A percentile compares a stretch with the other conserved stretches of the same genome.
These are phyloP conservation scores for Curvularia sp. DNA, from an alignment of 2,329 filamentous ascomycete species.

Conservation along the genomic window DNA sequence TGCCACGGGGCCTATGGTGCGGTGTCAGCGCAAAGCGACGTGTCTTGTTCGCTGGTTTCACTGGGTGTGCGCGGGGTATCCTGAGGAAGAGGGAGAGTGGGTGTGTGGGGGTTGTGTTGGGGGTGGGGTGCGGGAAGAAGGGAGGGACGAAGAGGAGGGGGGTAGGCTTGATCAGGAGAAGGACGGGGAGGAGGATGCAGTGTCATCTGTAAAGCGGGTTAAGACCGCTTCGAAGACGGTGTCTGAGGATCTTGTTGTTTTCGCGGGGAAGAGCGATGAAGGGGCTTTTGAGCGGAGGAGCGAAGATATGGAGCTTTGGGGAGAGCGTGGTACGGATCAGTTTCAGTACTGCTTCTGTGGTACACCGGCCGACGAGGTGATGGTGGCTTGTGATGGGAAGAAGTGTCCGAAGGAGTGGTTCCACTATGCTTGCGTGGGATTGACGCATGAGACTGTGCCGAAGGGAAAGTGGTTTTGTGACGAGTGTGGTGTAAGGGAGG, in stretches of 20 bases:
- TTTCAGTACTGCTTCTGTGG: slow-evolving; percentile 6
- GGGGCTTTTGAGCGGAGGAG: neutral
- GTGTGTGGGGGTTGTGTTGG: neutral
- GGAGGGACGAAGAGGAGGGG: neutral
- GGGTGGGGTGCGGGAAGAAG: neutral
- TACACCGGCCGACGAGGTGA: neutral
- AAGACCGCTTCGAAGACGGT: neutral
- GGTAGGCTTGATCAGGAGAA: neutral
- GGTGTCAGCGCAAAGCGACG: neutral
- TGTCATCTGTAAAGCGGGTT: neutral
- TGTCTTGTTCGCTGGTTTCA: slow-evolving; percentile 7
- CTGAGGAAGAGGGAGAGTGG: neutral
- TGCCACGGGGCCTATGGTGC: neutral
- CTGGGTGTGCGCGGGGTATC: neutral
- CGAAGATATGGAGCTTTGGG: neutral
- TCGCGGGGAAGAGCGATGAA: neutral
- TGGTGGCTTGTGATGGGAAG: slow-evolving; percentile 14
- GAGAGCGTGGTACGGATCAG: no score
- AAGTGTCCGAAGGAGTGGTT: slow-evolving; percentile 4
- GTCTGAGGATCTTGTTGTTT: neutral
- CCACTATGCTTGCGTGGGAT: slow-evolving; percentile 10
- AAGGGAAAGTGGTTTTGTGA: slow-evolving; percentile 11
- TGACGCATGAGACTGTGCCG: slow-evolving; percentile 6
- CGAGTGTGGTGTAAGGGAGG: neutral
- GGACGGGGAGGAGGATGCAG: neutral